Evolutionary conservation across 495 filamentous ascomycete species (phyloP), one percentile per base, ranked within the genome.

Genomic region (Penicillium soppii): DNA sequence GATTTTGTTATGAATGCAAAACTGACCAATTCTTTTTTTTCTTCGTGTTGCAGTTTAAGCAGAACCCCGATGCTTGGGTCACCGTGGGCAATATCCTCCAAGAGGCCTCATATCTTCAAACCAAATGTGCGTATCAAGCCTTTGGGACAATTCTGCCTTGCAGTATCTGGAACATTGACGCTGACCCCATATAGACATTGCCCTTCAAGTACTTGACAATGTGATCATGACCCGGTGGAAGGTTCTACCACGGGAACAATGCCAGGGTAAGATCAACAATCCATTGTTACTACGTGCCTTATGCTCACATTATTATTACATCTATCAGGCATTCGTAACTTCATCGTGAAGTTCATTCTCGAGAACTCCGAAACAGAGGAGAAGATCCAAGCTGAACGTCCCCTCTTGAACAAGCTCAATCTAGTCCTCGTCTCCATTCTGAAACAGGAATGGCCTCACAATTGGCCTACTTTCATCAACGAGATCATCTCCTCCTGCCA

Each of bases 401-500:
- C 90, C 33, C 86, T 99, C 23, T 69, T 99, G 61, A 97, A 97
- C 78, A 97, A 99, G 75, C 82, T 99, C 38, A 97, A 99, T 56
- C 82, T 99, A 44, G 92, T 97, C 19, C 86, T 99, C 45, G 90
- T 99, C 55, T 95, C 90, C 29, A 94, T 99, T 48, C 73, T 99
- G 60, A 99, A 99, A 77, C 94, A 99, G 71, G 94, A 99, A 70
- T 99, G 94, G 94, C 94, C 94, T n/a, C 92, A 97, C 67, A 94
- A 97, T 75, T 99, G 94, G 94, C 94, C 95, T 7, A 96, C 90
- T 7, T 99, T 99, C 70, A 97, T 97, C 81, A 97, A 96, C 71
- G 94, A 99, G 79, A 97, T 99, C 65, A 91, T 97, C 58, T 87
- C 89, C 9, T 95, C 92, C 22, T 97, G 92, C 66, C 91, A 92